Evolutionary conservation across 139 green algal genomes (phyloP).

Genomic region (Prasinococcaceae sp.): DNA sequence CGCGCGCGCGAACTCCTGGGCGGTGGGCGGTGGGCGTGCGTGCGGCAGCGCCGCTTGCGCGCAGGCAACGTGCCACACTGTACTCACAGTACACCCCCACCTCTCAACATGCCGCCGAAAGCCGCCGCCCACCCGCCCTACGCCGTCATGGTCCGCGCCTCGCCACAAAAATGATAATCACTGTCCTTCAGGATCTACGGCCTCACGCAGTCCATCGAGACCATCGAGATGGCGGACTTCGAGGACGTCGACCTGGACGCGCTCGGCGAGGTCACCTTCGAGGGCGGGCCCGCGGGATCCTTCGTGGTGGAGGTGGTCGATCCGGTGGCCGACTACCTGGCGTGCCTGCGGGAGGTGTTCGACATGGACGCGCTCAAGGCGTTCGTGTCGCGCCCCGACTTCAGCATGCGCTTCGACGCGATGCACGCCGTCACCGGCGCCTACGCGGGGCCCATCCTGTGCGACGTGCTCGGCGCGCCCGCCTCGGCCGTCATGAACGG

Average conservation of each 20-base stretch:
- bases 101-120: neutral
- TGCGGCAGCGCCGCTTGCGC: too few species aligned
- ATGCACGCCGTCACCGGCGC: slow-evolving; percentile 93
- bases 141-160: slow-evolving; percentile 40
- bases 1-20: too few species aligned
- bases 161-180: too few species aligned
- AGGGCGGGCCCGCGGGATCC: slow-evolving; percentile 35
- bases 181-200: too few species aligned
- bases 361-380: slow-evolving; percentile 77
- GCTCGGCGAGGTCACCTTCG: slow-evolving; percentile 50
- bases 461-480: slow-evolving; percentile 39
- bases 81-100: too few species aligned
- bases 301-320: slow-evolving; percentile 97
- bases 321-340: slow-evolving; percentile 81
- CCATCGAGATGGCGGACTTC: slow-evolving; percentile 78
- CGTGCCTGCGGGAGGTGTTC: slow-evolving; percentile 59
- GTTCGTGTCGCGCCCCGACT: slow-evolving; percentile 73
- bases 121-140: slow-evolving; percentile 14
- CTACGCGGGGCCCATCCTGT: slow-evolving; percentile 85
- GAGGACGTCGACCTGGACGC: slow-evolving; percentile 82
- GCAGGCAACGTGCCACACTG: too few species aligned
- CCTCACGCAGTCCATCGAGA: too few species aligned
- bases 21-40: too few species aligned
- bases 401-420: slow-evolving; percentile 85
- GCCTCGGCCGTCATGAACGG: slow-evolving; percentile 33